phyloP scores from a whole-genome alignment of 805 yeast species.

The Saccharomycopsis sp. region DNA sequence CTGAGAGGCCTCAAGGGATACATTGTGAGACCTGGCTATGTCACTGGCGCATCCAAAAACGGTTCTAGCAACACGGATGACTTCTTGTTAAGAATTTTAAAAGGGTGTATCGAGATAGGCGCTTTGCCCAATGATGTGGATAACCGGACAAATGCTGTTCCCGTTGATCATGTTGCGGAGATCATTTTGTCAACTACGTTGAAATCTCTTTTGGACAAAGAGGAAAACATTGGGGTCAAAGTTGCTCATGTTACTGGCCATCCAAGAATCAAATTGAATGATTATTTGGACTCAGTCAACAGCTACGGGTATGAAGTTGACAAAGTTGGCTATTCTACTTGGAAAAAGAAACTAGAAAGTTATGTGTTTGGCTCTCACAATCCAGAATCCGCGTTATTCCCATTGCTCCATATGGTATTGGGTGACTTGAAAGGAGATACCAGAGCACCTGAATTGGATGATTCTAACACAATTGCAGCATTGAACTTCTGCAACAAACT shows the following conservation, averaged over 20 bases:
- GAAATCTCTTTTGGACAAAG: constrained; percentile 30
- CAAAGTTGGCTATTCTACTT: constrained; percentile 57
- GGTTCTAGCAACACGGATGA: constrained; percentile 97
- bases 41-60: constrained; percentile 72
- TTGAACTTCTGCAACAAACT: constrained; percentile 50
- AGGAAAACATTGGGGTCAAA: constrained; percentile 32
- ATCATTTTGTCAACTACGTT: constrained; percentile 71
- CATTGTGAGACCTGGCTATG: constrained; percentile 92
- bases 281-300: constrained; percentile 57
- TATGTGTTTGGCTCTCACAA: constrained; percentile 59
- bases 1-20: constrained; percentile 79
- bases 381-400: constrained; percentile 76
- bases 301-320: constrained; percentile 65
- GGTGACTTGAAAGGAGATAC: constrained; percentile 87
- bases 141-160: constrained; percentile 91
- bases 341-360: constrained; percentile 71
- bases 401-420: constrained; percentile 86
- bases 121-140: constrained; percentile 65
- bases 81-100: constrained; percentile 86
- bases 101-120: constrained; percentile 88
- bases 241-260: constrained; percentile 98
- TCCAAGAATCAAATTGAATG: constrained; percentile 77
- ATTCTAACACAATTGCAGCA: constrained; percentile 65
- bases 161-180: constrained; percentile 96
- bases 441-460: constrained; percentile 93